Conservation (phyloP, 805 yeast genomes). For the Lipomyces starkeyi region DNA sequence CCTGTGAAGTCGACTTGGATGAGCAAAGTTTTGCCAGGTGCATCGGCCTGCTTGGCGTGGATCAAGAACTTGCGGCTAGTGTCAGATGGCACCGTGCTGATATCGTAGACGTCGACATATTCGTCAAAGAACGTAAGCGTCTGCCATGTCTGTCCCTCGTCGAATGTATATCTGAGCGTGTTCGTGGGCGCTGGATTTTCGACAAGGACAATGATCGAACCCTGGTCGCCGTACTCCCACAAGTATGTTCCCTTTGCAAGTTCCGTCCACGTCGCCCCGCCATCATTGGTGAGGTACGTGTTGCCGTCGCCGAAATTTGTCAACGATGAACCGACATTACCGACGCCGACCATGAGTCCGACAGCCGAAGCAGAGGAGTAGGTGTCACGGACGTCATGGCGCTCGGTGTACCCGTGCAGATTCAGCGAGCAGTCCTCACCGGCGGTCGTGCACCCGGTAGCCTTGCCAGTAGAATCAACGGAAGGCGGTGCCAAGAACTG, state of each 20-base stretch:
- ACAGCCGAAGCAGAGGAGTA: slow-evolving; percentile 87
- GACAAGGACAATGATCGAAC: slow-evolving; percentile 80
- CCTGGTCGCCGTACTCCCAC: slow-evolving; percentile 98
- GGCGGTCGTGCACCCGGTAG: slow-evolving; percentile 58
- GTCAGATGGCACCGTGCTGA: slow-evolving; percentile 90
- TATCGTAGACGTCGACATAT: slow-evolving; percentile 64
- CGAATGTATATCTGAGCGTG: slow-evolving; percentile 66
- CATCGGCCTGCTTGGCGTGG: slow-evolving; percentile 54
- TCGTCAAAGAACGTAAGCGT: slow-evolving; percentile 66
- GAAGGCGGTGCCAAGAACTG: slow-evolving; percentile 69
- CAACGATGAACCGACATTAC: slow-evolving; percentile 79
- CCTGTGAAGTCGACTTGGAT: slow-evolving; percentile 64
- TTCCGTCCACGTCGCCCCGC: slow-evolving; percentile 88
- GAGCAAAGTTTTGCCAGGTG: slow-evolving; percentile 55
- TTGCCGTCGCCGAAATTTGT: slow-evolving; percentile 58
- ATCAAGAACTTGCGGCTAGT: slow-evolving; percentile 80
- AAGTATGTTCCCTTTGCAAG: slow-evolving; percentile 72
- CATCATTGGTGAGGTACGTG: slow-evolving; percentile 85
- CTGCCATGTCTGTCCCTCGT: slow-evolving; percentile 81
- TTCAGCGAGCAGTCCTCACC: slow-evolving; percentile 75
- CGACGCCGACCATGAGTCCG: slow-evolving; percentile 90
- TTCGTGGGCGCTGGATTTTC: slow-evolving; percentile 64
- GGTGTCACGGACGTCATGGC: slow-evolving; percentile 81
- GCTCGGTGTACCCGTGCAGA: slow-evolving; percentile 88
- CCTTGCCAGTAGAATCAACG: slow-evolving; percentile 64